Evolutionary conservation across 73 alveolate genomes (phyloP).

Genomic region (Tetrahymena thermophila): DNA sequence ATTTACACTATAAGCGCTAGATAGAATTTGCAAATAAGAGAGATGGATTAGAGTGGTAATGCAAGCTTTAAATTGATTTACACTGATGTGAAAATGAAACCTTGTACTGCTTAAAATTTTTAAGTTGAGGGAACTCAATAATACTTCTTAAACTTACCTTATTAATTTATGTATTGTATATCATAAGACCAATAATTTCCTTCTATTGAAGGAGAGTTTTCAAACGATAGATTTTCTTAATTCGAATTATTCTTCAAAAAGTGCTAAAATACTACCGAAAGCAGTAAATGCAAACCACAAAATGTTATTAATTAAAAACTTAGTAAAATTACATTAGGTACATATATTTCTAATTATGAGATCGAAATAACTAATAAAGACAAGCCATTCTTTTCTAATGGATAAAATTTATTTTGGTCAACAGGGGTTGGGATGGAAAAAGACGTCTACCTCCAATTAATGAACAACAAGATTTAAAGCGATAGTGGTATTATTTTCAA

Average conservation of each 20-base stretch:
- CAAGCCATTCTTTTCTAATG: neutral
- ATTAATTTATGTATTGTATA: neutral
- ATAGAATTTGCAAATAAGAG: neutral
- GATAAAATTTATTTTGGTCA: neutral
- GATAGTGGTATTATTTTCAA: neutral
- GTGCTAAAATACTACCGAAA: neutral
- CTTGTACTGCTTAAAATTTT: neutral
- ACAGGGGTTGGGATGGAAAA: neutral
- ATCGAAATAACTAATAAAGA: neutral
- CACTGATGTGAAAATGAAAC: neutral
- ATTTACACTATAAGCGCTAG: neutral
- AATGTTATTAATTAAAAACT: neutral
- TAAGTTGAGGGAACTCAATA: neutral
- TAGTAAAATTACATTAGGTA: neutral
- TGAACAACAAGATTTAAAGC: neutral
- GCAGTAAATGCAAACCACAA: neutral
- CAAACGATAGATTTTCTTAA: neutral
- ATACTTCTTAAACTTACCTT: neutral
- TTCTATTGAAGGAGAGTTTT: neutral
- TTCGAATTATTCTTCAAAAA: neutral
- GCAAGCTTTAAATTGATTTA: neutral
- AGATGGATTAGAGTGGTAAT: neutral
- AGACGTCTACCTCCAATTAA: neutral
- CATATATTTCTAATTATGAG: neutral
- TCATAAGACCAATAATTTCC: neutral